These are phyloP conservation scores for Amphibolis antarctica DNA, from an alignment of 106 monocot genomes.

Conservation along the genomic window DNA sequence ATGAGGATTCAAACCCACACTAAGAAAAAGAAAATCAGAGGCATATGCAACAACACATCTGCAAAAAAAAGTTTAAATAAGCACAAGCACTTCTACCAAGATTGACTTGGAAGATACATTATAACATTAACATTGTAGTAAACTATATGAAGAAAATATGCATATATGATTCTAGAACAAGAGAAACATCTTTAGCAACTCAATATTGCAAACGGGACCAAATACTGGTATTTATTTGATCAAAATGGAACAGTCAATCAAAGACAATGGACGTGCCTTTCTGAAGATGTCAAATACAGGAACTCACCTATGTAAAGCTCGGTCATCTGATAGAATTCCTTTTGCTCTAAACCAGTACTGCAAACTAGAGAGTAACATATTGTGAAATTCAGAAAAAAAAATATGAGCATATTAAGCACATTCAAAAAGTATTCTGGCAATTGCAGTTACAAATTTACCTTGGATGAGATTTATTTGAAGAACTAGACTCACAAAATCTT, in stretches of 20 bases:
- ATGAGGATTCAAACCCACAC: slow-evolving; percentile 72
- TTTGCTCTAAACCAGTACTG: slow-evolving; percentile 84
- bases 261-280: neutral
- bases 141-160: too few species aligned
- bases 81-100: neutral
- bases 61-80: slow-evolving; percentile 13
- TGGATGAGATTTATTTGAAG: slow-evolving; percentile 28
- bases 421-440: neutral
- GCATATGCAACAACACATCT: slow-evolving; percentile 97
- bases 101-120: too few species aligned
- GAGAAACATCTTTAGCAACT: too few species aligned
- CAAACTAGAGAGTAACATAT: slow-evolving; percentile 27
- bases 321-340: slow-evolving; percentile 90
- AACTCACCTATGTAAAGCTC: slow-evolving; percentile 78
- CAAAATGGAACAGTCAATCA: too few species aligned
- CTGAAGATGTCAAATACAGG: neutral
- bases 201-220: too few species aligned
- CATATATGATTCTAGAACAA: too few species aligned
- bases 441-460: slow-evolving; percentile 22
- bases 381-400: neutral
- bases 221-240: too few species aligned
- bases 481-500: slow-evolving; percentile 41
- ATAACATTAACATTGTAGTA: too few species aligned
- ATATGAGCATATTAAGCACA: neutral
- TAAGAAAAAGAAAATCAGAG: slow-evolving; percentile 70